phyloP scores from a whole-genome alignment of 1,139 yeast species.

The Debaryomyces robertsiae region DNA sequence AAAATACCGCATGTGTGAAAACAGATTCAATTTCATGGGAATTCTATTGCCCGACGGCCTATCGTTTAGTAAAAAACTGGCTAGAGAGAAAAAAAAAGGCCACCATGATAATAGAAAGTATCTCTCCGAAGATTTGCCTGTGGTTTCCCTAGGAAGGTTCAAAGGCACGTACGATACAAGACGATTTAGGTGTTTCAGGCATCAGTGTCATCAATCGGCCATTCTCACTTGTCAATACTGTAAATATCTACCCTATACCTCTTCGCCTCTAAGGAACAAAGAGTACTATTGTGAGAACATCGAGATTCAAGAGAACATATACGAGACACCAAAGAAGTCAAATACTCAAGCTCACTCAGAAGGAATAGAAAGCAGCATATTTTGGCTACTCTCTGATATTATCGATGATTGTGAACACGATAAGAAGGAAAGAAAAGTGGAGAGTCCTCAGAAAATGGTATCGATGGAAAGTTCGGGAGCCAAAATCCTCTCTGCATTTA shows the following conservation, averaged over 20 bases:
- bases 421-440: background rate
- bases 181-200: constrained; percentile 17
- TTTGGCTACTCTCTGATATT: constrained; percentile 1
- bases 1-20: background rate
- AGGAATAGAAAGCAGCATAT: constrained; percentile 2
- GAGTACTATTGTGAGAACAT: constrained; percentile 8
- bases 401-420: constrained; percentile 5
- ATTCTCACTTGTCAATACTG: constrained; percentile 24
- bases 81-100: background rate
- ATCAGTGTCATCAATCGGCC: constrained; percentile 9
- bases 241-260: constrained; percentile 24
- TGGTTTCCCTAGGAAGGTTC: constrained; percentile 17
- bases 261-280: constrained; percentile 23
- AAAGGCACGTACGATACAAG: constrained; percentile 23
- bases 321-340: background rate
- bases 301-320: constrained; percentile 3
- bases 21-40: background rate
- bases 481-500: background rate
- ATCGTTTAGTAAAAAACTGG: background rate
- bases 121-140: constrained; percentile 1
- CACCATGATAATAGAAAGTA: background rate
- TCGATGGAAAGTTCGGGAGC: background rate
- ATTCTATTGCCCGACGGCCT: background rate
- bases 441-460: background rate
- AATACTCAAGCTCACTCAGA: constrained; percentile 1